phyloP scores from a whole-genome alignment of 2,329 filamentous ascomycete species.

The Cladosporium austrohemisphaericum region DNA sequence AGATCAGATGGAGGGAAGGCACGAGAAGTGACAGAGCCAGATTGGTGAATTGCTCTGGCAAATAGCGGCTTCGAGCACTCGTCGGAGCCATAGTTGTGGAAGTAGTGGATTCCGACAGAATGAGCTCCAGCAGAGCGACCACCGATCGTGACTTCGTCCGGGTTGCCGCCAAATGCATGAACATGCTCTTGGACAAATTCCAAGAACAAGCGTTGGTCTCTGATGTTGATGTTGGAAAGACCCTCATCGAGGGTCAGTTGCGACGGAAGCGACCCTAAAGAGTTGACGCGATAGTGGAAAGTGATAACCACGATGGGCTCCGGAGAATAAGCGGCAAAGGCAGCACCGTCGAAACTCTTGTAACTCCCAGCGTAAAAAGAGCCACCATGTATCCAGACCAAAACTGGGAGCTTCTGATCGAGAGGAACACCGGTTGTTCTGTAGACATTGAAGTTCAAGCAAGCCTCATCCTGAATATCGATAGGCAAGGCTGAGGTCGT shows the following conservation, averaged over 20 bases:
- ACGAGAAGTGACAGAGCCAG: conserved; percentile 45
- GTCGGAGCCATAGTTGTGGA: conserved; percentile 55
- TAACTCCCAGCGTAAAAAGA: conserved; percentile 46
- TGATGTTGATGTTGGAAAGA: conserved; percentile 33
- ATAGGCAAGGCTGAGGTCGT: neutral
- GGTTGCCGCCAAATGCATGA: conserved; percentile 63
- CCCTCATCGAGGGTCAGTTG: conserved; percentile 34
- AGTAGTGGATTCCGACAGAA: conserved; percentile 43
- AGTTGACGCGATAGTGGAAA: conserved; percentile 57
- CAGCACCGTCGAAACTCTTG: conserved; percentile 57
- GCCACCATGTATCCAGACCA: conserved; percentile 61
- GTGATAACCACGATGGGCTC: conserved; percentile 53
- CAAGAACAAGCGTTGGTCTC: conserved; percentile 7
- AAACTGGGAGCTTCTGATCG: conserved; percentile 50
- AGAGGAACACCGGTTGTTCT: conserved; percentile 33
- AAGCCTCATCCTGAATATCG: conserved; percentile 45
- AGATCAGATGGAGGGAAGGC: conserved; percentile 41
- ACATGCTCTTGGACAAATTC: conserved; percentile 45
- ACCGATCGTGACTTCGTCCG: conserved; percentile 74
- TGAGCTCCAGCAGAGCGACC: conserved; percentile 61
- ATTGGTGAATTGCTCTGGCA: conserved; percentile 47
- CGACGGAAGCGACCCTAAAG: conserved; percentile 4
- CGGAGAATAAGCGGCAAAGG: conserved; percentile 52
- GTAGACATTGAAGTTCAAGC: conserved; percentile 58
- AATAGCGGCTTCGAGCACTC: conserved; percentile 37